Evolutionary conservation across 306 rosid species (phyloP), one percentile per base, ranked within the genome.

Genomic region (Begonia loranthoides): DNA sequence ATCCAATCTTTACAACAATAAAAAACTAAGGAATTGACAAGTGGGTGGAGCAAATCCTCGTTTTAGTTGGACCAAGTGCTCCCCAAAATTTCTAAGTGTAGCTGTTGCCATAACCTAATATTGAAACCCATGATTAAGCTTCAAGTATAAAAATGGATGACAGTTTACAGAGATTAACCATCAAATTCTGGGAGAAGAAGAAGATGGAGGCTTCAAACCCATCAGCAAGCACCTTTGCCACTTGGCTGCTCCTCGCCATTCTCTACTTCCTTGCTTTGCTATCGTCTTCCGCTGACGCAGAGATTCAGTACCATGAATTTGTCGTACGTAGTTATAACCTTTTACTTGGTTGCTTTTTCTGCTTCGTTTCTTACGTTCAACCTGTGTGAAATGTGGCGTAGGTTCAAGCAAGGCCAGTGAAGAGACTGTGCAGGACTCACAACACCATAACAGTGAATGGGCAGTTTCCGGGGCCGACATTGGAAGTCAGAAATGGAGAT

Each of bases 41-140:
- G 87, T 84, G 82, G 95, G 84, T 88, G 87, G 79, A 84, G 83
- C 95, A 77, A 88, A 81, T 81, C 62, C 75, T 64, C 71, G 58
- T 70, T 61, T 15, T 54, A 68, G 87, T 73, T 79, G 60, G 72
- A 69, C 87, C 62, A 73, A 45, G 52, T 52, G 21, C 55, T 53
- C 34, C 61, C 65, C 41, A 9, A 49, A 61, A 47, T 63, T 67
- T 71, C 24, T n/a, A 51, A 47, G 56, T 22, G 46, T 43, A 36
- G 50, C 52, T 54, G 51, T 60, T 72, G 71, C 65, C 38, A 48
- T 48, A 66, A 72, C 75, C 82, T 60, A 76, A 78, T 71, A 50
- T 45, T 19, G 59, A 49, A 57, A 24, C 58, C 45, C n/a, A n/a
- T n/a, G n/a, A n/a, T n/a, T n/a, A n/a, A 38, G 57, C 64, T 57